Evolutionary conservation across 768 basidiomycete genomes (phyloP).

Genomic region (Tulasnella sp.): DNA sequence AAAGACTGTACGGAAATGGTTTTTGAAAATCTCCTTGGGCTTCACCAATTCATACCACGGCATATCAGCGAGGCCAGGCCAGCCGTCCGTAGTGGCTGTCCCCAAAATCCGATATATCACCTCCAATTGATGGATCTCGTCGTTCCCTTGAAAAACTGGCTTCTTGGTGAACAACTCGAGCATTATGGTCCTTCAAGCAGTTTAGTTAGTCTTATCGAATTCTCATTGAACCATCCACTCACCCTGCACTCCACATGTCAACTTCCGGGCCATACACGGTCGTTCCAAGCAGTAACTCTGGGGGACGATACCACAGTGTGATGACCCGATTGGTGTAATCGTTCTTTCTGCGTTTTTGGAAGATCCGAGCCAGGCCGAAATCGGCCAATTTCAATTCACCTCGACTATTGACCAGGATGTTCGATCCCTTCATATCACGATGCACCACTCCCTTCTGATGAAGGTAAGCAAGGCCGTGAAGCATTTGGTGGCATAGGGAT

Average conservation of each 20-base stretch:
- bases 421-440: constrained; percentile 97
- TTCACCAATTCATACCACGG: constrained; percentile 99
- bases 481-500: constrained; percentile 92
- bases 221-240: constrained; percentile 20
- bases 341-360: constrained; percentile 75
- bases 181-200: constrained; percentile 76
- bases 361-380: constrained; percentile 94
- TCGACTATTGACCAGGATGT: constrained; percentile 82
- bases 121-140: constrained; percentile 95
- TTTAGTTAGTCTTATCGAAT: not conserved
- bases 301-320: constrained; percentile 96
- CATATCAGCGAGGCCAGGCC: constrained; percentile 70
- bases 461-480: constrained; percentile 85
- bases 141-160: constrained; percentile 95
- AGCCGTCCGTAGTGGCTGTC: constrained; percentile 70
- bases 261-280: constrained; percentile 96
- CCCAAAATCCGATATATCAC: constrained; percentile 86
- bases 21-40: constrained; percentile 61
- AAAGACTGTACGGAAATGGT: constrained; percentile 76
- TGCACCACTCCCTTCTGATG: constrained; percentile 95
- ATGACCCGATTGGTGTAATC: constrained; percentile 99
- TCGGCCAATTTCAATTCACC: constrained; percentile 95
- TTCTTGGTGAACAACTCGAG: constrained; percentile 92
- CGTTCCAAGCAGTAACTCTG: constrained; percentile 87
- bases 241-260: constrained; percentile 99